phyloP scores from a whole-genome alignment of 805 yeast species.

The Saccharomycopsis sp. region DNA sequence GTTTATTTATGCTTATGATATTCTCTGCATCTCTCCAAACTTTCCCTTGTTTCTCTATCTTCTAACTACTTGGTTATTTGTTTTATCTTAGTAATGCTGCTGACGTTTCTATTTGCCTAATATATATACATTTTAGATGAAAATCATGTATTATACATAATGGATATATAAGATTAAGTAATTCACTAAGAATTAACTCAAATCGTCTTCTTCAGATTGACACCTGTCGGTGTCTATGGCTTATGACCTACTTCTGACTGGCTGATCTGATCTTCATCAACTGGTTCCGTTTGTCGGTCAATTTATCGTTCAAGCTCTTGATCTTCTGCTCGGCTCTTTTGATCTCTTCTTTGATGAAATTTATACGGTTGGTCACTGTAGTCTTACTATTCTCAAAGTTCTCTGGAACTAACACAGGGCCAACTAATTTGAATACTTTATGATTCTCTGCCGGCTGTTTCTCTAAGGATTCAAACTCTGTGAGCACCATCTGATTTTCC shows the following conservation, averaged over 20 bases:
- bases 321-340: constrained; percentile 68
- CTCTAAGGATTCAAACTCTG: constrained; percentile 51
- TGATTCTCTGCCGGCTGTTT: constrained; percentile 41
- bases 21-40: not conserved
- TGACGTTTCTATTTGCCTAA: constrained; percentile 1
- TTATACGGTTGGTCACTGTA: constrained; percentile 85
- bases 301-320: constrained; percentile 42
- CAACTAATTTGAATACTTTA: constrained; percentile 81
- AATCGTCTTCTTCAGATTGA: no score
- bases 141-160: not conserved
- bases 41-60: not conserved
- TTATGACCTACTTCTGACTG: constrained; percentile 18
- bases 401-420: constrained; percentile 89
- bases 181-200: no score
- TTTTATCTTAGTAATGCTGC: not conserved
- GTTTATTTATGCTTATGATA: not conserved
- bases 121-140: constrained; percentile 2
- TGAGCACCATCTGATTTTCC: constrained; percentile 84
- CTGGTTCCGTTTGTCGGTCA: constrained; percentile 56
- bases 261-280: constrained; percentile 41
- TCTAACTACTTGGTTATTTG: not conserved
- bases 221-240: no score
- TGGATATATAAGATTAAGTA: not conserved
- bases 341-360: constrained; percentile 77
- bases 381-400: constrained; percentile 73